Evolutionary conservation across 805 yeast species (phyloP).

Genomic region (Spathaspora gorwiae): DNA sequence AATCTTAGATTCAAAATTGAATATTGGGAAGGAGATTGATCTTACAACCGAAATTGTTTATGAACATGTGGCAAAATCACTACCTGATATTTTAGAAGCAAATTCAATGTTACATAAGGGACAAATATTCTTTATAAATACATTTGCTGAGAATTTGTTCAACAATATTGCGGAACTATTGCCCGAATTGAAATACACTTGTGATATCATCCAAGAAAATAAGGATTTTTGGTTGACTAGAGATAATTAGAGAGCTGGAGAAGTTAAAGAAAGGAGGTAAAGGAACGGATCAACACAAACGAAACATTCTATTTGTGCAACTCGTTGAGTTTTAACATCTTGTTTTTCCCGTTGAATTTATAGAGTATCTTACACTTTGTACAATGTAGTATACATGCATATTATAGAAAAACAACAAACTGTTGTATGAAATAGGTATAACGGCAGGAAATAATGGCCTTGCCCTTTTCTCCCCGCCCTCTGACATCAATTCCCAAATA

Average conservation of each 20-base stretch:
- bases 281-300: not conserved
- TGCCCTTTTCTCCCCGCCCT: too few species aligned
- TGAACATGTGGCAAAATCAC: conserved; percentile 33
- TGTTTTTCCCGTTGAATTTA: not conserved
- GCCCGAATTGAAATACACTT: conserved; percentile 57
- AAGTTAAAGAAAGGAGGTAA: not conserved
- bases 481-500: too few species aligned
- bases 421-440: too few species aligned
- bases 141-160: conserved; percentile 79
- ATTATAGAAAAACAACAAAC: too few species aligned
- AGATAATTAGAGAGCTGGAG: not conserved
- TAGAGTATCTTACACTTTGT: not conserved
- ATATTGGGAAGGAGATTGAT: conserved; percentile 5
- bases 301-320: not conserved
- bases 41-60: conserved; percentile 13
- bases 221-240: conserved; percentile 48
- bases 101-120: conserved; percentile 58
- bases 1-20: conserved; percentile 39
- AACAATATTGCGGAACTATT: conserved; percentile 54
- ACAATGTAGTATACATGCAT: too few species aligned
- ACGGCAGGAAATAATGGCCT: too few species aligned
- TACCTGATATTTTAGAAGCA: conserved; percentile 41
- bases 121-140: conserved; percentile 76
- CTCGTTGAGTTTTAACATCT: not conserved
- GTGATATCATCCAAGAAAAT: conserved; percentile 50